Evolutionary conservation across 2,329 filamentous ascomycete genomes (phyloP).

Genomic region (Blastomyces parvus): DNA sequence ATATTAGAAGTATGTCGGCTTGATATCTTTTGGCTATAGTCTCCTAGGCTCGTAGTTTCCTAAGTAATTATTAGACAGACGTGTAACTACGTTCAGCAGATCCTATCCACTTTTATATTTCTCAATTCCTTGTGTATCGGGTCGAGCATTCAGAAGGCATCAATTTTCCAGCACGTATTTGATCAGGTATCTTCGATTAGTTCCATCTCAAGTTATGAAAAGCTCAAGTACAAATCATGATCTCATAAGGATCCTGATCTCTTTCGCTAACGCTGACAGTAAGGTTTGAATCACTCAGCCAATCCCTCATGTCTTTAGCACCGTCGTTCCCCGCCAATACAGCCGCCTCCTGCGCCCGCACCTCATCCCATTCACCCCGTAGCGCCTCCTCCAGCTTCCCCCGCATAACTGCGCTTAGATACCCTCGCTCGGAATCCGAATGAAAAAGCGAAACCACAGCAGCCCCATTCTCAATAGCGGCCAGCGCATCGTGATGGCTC

Average conservation of each 20-base stretch:
- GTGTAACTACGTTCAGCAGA: not conserved
- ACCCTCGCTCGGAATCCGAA: constrained; percentile 83
- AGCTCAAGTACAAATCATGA: constrained; percentile 40
- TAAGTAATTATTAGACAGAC: not conserved
- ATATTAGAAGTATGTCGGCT: not conserved
- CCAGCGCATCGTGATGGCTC: constrained; percentile 82
- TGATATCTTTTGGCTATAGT: not conserved
- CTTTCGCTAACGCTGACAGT: constrained; percentile 64
- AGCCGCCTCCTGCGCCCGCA: constrained; percentile 36
- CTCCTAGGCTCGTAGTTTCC: not conserved
- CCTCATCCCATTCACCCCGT: constrained; percentile 44
- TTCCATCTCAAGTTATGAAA: not conserved
- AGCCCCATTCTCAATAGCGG: constrained; percentile 72
- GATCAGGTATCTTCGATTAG: not conserved
- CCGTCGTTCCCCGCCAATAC: constrained; percentile 19
- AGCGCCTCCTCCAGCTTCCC: constrained; percentile 54
- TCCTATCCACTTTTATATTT: not conserved
- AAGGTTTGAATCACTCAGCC: constrained; percentile 46
- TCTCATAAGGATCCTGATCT: constrained; percentile 82
- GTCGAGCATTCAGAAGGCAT: not conserved
- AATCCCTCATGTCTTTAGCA: constrained; percentile 36
- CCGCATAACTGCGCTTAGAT: constrained; percentile 62
- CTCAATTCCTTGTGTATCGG: not conserved
- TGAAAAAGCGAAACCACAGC: constrained; percentile 82
- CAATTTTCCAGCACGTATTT: not conserved